Percentiles rank a stretch among this genome's conserved stretches.
These are phyloP conservation scores for Mrakia frigida DNA, from an alignment of 768 basidiomycete genomes.

Conservation along the genomic window DNA sequence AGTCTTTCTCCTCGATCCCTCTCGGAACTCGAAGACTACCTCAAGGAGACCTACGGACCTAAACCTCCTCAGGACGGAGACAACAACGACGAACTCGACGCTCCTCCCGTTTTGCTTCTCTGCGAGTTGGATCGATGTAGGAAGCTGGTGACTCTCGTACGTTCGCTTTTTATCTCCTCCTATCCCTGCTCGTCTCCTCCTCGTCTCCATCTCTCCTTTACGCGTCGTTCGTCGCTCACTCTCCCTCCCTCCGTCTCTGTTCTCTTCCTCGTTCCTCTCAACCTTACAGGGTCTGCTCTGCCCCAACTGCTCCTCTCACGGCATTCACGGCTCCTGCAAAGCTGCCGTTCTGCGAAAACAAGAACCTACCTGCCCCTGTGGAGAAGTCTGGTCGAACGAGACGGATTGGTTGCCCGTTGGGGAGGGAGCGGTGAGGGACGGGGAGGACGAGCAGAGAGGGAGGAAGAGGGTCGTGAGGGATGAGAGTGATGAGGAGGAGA, in stretches of 20 bases:
- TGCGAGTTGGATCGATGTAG: neutral
- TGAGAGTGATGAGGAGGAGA: conserved; percentile 12
- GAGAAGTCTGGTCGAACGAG: neutral
- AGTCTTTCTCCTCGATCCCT: conserved; percentile 69
- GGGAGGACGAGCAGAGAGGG: neutral
- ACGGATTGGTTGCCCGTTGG: conserved; percentile 10
- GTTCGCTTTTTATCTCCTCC: no score
- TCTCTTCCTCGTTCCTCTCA: neutral
- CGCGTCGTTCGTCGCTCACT: neutral
- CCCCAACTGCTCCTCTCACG: neutral
- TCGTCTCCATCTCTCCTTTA: neutral
- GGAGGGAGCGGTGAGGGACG: conserved; percentile 1
- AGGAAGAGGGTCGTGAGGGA: conserved; percentile 6
- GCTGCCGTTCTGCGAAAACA: neutral
- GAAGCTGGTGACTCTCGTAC: neutral
- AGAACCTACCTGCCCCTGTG: conserved; percentile 1
- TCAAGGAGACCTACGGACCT: conserved; percentile 66
- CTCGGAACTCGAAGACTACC: conserved; percentile 66
- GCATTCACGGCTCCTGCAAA: conserved; percentile 14
- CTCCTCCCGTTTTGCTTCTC: neutral
- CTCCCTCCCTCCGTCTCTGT: neutral
- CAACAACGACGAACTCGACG: neutral
- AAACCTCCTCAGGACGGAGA: conserved; percentile 46
- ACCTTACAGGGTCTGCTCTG: conserved; percentile 3
- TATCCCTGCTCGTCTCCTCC: no score